Conservation (phyloP, 1,139 yeast species). For the Saccharomyces uvarum region DNA sequence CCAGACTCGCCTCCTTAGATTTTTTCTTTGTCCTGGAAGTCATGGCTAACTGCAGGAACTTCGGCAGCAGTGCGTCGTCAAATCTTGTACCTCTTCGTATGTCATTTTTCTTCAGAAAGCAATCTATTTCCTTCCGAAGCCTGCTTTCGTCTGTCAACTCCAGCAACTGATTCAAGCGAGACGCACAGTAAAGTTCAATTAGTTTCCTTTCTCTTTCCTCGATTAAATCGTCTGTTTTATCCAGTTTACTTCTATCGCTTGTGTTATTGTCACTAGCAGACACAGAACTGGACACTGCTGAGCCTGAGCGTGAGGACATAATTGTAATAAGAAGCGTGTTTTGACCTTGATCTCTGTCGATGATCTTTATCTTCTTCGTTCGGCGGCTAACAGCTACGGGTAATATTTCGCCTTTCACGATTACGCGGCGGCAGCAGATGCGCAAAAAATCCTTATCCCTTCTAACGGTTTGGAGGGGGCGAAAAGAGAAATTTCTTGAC, state of each 20-base stretch:
- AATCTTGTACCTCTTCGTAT: conserved; percentile 19
- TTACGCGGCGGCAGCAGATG: background rate
- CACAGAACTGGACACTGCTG: background rate
- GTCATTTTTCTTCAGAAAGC: conserved; percentile 21
- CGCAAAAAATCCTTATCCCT: background rate
- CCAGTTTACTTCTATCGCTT: background rate
- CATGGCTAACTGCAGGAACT: conserved; percentile 1
- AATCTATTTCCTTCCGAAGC: conserved; percentile 18
- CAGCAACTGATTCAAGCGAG: conserved; percentile 33
- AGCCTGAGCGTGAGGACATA: background rate
- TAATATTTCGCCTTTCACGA: background rate
- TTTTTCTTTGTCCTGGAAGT: background rate
- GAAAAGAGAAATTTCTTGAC: background rate
- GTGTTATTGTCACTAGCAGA: background rate
- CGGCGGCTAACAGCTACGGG: background rate
- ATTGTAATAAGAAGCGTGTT: background rate
- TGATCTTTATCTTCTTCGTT: background rate
- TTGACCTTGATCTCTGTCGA: background rate
- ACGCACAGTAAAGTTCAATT: conserved; percentile 48
- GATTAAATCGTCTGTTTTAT: conserved; percentile 29
- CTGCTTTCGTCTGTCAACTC: conserved; percentile 17
- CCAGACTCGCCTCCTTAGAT: background rate
- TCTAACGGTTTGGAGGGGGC: background rate
- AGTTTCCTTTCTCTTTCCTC: conserved; percentile 44
- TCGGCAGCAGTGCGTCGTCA: conserved; percentile 16